Percentiles rank a stretch among this genome's conserved stretches.
phyloP scores from a whole-genome alignment of 2,329 filamentous ascomycete species.

The Penicillium hordei region DNA sequence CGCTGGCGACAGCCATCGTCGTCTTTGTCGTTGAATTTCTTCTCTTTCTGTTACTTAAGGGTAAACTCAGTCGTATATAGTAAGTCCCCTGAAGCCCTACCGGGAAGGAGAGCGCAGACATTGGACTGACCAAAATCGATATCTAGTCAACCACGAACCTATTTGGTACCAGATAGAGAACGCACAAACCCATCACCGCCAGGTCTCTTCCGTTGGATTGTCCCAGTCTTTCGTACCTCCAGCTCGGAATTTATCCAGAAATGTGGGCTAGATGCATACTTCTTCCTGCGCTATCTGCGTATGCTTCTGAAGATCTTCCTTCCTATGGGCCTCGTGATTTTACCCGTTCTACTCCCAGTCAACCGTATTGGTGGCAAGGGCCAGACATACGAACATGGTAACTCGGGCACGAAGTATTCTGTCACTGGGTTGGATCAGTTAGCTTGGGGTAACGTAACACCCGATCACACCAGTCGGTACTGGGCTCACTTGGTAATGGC shows the following conservation, averaged over 20 bases:
- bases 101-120: not conserved
- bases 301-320: conserved; percentile 89
- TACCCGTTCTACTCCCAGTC: conserved; percentile 82
- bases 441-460: conserved; percentile 81
- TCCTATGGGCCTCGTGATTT: conserved; percentile 72
- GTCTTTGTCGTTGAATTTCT: conserved; percentile 64
- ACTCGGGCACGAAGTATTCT: conserved; percentile 42
- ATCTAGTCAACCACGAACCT: conserved; percentile 74
- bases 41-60: conserved; percentile 73
- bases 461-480: conserved; percentile 65
- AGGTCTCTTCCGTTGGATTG: conserved; percentile 55
- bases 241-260: conserved; percentile 89
- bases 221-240: conserved; percentile 64
- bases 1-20: conserved; percentile 61
- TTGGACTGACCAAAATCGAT: conserved; percentile 9
- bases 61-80: conserved; percentile 81
- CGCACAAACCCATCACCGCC: conserved; percentile 71
- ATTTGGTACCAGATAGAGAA: conserved; percentile 80
- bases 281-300: conserved; percentile 88
- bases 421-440: conserved; percentile 75
- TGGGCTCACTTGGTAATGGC: conserved; percentile 84
- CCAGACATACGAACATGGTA: conserved; percentile 49
- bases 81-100: conserved; percentile 45
- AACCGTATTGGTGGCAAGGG: conserved; percentile 74
- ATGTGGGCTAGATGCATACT: conserved; percentile 94